phyloP scores from a whole-genome alignment of 2,329 filamentous ascomycete species.

The Colletotrichum sp. region DNA sequence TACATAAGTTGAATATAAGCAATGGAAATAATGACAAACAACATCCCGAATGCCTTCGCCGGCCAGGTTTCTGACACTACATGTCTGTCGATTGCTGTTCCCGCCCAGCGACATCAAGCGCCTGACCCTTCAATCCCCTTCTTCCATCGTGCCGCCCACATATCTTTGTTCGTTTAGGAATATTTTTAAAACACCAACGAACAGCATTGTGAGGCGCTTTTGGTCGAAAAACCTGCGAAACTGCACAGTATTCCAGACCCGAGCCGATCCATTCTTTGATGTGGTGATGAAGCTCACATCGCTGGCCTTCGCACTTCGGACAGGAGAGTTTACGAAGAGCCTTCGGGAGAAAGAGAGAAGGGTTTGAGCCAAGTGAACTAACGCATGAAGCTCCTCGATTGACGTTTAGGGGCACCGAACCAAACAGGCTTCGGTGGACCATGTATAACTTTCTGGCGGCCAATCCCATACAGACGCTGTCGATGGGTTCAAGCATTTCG shows the following conservation, averaged over 20 bases:
- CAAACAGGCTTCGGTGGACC: not conserved
- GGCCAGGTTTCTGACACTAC: not conserved
- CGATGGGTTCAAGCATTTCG: not conserved
- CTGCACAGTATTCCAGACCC: not conserved
- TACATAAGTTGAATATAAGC: fast-evolving
- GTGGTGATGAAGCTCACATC: not conserved
- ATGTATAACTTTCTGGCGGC: not conserved
- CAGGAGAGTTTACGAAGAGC: not conserved
- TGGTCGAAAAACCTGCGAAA: not conserved
- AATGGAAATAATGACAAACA: not conserved
- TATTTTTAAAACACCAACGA: not conserved
- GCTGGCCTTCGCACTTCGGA: not conserved
- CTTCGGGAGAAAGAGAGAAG: fast-evolving
- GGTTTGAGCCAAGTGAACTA: not conserved
- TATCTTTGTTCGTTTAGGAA: fast-evolving
- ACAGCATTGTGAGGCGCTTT: not conserved
- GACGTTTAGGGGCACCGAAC: not conserved
- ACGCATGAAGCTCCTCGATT: fast-evolving
- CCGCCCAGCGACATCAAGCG: not conserved
- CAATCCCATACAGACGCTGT: not conserved
- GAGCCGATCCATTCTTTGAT: not conserved
- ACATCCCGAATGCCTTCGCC: not conserved
- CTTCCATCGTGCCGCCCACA: not conserved
- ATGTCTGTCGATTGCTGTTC: not conserved
- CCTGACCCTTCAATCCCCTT: not conserved